Percentiles rank a stretch among this genome's conserved stretches.
phyloP scores from a whole-genome alignment of 2,329 filamentous ascomycete species.

The Pseudogymnoascus sp. region DNA sequence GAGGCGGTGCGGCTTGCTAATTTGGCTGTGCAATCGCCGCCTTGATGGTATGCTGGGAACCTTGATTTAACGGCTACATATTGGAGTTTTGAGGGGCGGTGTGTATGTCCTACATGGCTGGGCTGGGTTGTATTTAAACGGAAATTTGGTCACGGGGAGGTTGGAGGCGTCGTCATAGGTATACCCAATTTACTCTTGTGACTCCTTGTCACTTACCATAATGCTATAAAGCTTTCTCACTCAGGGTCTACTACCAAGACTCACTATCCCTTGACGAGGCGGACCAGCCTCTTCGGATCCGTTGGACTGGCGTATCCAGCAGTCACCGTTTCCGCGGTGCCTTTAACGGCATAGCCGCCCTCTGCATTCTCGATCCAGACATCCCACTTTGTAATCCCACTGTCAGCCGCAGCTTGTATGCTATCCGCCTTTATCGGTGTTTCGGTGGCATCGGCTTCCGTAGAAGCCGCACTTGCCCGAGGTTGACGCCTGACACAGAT shows the following conservation, averaged over 20 bases:
- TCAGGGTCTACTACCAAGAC: background rate
- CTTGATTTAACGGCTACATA: slow-evolving; percentile 11
- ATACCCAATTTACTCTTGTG: background rate
- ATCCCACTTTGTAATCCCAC: slow-evolving; percentile 39
- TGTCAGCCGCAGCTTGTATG: slow-evolving; percentile 24
- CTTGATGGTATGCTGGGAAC: background rate
- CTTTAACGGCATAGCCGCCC: slow-evolving; percentile 59
- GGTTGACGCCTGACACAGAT: slow-evolving; percentile 53
- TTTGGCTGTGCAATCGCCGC: slow-evolving; percentile 14
- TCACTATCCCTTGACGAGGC: background rate
- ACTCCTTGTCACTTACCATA: slow-evolving; percentile 5
- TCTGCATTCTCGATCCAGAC: slow-evolving; percentile 58
- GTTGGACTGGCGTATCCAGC: background rate
- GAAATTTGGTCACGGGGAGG: background rate
- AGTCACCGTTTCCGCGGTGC: slow-evolving; percentile 31
- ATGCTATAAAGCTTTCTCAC: background rate
- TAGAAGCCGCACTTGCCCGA: background rate
- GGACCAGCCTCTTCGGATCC: background rate
- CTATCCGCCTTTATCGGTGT: slow-evolving; percentile 32
- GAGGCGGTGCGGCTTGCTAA: slow-evolving; percentile 33
- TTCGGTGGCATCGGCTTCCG: background rate
- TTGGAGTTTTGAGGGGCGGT: slow-evolving; percentile 3
- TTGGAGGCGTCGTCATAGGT: background rate
- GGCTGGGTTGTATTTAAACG: background rate
- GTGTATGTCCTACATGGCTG: background rate